These are phyloP conservation scores for Coniochaeta ligniaria DNA, from an alignment of 2,329 filamentous ascomycete genomes.

Conservation along the genomic window DNA sequence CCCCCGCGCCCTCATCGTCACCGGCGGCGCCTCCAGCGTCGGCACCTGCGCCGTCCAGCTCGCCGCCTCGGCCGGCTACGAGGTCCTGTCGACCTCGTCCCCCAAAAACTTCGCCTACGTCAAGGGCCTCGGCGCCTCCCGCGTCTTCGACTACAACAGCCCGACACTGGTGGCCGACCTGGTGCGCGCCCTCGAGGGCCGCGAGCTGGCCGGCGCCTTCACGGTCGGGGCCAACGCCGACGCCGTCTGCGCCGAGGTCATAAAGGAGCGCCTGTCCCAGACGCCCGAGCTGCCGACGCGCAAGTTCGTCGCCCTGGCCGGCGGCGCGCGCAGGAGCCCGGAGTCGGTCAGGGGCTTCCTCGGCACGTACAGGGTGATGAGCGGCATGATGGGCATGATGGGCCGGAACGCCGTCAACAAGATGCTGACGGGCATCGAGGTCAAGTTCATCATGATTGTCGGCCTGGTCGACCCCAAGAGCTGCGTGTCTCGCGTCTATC, in stretches of 20 bases:
- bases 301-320: background rate
- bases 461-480: conserved; percentile 11
- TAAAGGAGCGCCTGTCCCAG: too few relatives aligned
- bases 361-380: too few relatives aligned
- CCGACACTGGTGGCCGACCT: background rate
- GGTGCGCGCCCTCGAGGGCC: background rate
- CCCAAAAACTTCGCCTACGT: background rate
- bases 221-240: background rate
- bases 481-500: too few relatives aligned
- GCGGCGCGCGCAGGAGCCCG: background rate
- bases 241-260: background rate
- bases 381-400: background rate
- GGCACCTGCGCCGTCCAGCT: conserved; percentile 36
- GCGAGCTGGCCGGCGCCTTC: background rate
- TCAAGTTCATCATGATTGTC: conserved; percentile 6
- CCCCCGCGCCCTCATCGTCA: conserved; percentile 27
- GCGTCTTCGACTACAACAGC: conserved; percentile 1
- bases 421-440: conserved; percentile 4
- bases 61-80: conserved; percentile 10
- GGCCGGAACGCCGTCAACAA: conserved; percentile 5
- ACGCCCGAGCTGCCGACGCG: background rate
- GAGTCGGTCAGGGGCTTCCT: background rate
- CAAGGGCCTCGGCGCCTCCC: background rate
- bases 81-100: conserved; percentile 3
- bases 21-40: conserved; percentile 38